Percentiles rank a stretch among this genome's conserved stretches.
These are phyloP conservation scores for Trichoderma gamsii DNA, from an alignment of 495 filamentous ascomycete genomes.

Conservation along the genomic window DNA sequence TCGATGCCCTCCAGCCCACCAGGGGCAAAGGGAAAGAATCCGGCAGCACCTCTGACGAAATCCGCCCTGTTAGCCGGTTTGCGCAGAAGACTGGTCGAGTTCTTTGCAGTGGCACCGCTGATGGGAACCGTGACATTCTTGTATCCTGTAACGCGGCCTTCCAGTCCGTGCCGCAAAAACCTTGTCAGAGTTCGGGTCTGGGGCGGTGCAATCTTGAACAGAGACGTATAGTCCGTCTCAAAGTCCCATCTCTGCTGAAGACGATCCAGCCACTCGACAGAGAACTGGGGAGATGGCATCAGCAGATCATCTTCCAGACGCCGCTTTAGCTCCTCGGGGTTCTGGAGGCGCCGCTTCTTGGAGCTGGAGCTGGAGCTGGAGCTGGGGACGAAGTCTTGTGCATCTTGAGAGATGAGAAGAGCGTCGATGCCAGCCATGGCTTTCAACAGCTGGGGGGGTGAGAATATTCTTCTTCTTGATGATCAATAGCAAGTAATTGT, in stretches of 20 bases:
- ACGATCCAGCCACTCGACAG: slow-evolving; percentile 74
- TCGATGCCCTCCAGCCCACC: slow-evolving; percentile 87
- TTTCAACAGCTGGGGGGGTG: neutral
- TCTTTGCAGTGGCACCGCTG: slow-evolving; percentile 86
- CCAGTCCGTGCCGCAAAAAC: slow-evolving; percentile 85
- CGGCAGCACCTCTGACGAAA: slow-evolving; percentile 90
- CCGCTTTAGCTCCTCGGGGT: slow-evolving; percentile 15
- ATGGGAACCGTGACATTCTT: slow-evolving; percentile 91
- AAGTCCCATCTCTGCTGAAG: slow-evolving; percentile 89
- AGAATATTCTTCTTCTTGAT: neutral
- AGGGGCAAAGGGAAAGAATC: slow-evolving; percentile 93
- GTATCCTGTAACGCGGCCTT: slow-evolving; percentile 90
- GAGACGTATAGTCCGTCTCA: slow-evolving; percentile 64
- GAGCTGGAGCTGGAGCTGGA: neutral
- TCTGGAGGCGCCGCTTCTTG: slow-evolving; percentile 12
- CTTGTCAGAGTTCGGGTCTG: slow-evolving; percentile 89
- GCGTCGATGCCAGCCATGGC: slow-evolving; percentile 13
- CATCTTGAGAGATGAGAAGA: slow-evolving; percentile 11
- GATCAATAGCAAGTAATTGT: neutral
- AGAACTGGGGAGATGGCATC: slow-evolving; percentile 69
- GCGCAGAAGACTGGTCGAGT: slow-evolving; percentile 83
- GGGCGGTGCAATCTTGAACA: slow-evolving; percentile 82
- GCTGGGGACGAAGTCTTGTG: neutral
- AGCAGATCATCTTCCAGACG: slow-evolving; percentile 69
- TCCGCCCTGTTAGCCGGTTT: slow-evolving; percentile 85